These are phyloP conservation scores for Selaginella tamariscina DNA, from an alignment of 75 land plant genomes.

Conservation along the genomic window DNA sequence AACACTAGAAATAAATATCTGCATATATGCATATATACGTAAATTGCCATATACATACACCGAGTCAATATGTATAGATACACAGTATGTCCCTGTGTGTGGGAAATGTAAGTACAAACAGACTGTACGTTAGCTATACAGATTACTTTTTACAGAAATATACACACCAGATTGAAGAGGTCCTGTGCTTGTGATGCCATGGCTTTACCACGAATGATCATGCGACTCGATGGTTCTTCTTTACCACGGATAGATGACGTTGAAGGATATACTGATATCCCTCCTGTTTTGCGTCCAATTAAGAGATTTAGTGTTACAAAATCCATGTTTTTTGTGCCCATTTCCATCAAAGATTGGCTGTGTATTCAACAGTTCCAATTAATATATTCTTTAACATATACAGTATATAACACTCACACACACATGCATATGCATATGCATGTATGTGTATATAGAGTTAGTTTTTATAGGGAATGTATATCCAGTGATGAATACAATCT, in stretches of 20 bases:
- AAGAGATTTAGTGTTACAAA: constrained; percentile 93
- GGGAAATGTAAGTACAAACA: background rate
- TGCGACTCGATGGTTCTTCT: constrained; percentile 56
- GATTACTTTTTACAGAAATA: background rate
- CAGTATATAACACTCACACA: no score
- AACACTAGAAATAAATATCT: background rate
- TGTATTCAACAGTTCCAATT: background rate
- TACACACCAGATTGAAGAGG: constrained; percentile 68
- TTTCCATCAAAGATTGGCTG: constrained; percentile 97
- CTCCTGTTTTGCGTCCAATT: constrained; percentile 98
- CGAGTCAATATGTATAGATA: background rate
- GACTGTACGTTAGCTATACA: background rate
- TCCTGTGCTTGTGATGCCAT: constrained; percentile 78
- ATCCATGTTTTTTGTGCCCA: constrained; percentile 97
- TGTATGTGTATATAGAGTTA: no score
- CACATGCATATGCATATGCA: no score
- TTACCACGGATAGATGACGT: constrained; percentile 75
- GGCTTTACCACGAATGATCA: constrained; percentile 85
- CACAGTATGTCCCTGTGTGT: background rate
- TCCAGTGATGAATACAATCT: no score
- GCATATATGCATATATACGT: background rate
- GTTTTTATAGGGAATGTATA: no score
- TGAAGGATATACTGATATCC: constrained; percentile 93
- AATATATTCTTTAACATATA: background rate
- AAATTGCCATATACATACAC: background rate